phyloP scores from a whole-genome alignment of 2,329 filamentous ascomycete genomes.

The Phyllosticta paracitricarpa region DNA sequence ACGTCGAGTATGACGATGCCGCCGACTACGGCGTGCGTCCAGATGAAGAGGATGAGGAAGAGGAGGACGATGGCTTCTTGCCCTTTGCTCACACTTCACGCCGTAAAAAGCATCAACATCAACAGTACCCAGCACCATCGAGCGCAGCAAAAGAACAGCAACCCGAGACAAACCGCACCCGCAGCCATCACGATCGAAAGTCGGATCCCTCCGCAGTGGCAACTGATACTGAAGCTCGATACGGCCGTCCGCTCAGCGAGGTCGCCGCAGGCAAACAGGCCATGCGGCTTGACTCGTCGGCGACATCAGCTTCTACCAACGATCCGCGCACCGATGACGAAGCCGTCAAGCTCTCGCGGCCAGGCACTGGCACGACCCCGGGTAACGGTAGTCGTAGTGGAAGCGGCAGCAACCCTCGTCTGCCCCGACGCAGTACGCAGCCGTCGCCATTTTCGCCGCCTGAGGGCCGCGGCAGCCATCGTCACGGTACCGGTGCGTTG shows the following conservation, averaged over 20 bases:
- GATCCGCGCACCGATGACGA: conserved; percentile 6
- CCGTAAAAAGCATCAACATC: background rate
- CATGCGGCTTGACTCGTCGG: conserved; percentile 4
- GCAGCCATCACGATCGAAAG: background rate
- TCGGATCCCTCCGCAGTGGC: background rate
- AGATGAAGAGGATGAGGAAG: conserved; percentile 39
- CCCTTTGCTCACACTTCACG: conserved; percentile 30
- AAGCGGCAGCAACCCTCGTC: background rate
- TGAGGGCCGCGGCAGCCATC: background rate
- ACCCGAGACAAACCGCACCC: background rate
- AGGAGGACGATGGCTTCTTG: conserved; percentile 32
- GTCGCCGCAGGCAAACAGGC: conserved; percentile 9
- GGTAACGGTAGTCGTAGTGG: background rate
- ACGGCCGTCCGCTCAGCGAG: background rate
- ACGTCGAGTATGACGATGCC: conserved; percentile 16
- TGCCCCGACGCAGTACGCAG: background rate
- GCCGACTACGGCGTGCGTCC: conserved; percentile 18
- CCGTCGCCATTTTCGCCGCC: background rate
- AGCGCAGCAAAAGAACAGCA: background rate
- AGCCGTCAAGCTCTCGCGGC: background rate
- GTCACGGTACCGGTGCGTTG: conserved; percentile 14
- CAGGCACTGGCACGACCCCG: background rate
- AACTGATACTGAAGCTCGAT: background rate
- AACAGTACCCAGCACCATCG: background rate
- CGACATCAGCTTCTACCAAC: conserved; percentile 2